Conservation (phyloP, 2,329 filamentous ascomycete genomes). For the Ceratocystis colombiana region DNA sequence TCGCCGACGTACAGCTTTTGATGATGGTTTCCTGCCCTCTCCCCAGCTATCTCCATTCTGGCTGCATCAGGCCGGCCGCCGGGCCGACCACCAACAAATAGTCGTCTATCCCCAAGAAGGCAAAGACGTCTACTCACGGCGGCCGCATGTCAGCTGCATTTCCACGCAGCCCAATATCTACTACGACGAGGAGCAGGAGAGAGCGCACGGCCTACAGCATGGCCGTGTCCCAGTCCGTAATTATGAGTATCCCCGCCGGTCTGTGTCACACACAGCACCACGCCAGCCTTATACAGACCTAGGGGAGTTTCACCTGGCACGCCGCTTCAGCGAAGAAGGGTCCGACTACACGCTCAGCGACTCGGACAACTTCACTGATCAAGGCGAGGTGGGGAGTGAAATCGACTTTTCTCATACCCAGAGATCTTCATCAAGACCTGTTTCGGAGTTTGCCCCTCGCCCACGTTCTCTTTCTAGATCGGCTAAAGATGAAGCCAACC, state of each 20-base stretch:
- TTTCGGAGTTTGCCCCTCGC: slow-evolving; percentile 31
- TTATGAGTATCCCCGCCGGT: slow-evolving; percentile 1
- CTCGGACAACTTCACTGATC: slow-evolving; percentile 3
- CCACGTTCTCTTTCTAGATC: slow-evolving; percentile 3
- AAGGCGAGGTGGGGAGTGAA: slow-evolving; percentile 2
- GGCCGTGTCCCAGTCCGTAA: background rate
- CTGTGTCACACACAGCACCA: background rate
- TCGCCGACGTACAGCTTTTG: background rate
- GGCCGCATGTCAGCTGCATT: background rate
- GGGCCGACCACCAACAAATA: background rate
- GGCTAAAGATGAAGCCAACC: background rate
- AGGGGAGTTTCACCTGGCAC: background rate
- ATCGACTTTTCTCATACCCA: background rate
- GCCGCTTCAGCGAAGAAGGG: background rate
- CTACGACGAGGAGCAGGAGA: background rate
- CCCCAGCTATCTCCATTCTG: background rate
- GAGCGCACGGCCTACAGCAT: background rate
- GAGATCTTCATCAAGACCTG: background rate
- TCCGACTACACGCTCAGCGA: background rate
- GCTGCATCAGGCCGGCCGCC: background rate
- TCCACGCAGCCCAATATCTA: background rate
- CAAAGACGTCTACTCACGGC: background rate
- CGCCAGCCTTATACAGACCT: background rate
- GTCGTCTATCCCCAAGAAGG: background rate
- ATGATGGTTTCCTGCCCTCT: background rate